phyloP scores from a whole-genome alignment of 495 filamentous ascomycete species.

The Neurospora sublineolata region DNA sequence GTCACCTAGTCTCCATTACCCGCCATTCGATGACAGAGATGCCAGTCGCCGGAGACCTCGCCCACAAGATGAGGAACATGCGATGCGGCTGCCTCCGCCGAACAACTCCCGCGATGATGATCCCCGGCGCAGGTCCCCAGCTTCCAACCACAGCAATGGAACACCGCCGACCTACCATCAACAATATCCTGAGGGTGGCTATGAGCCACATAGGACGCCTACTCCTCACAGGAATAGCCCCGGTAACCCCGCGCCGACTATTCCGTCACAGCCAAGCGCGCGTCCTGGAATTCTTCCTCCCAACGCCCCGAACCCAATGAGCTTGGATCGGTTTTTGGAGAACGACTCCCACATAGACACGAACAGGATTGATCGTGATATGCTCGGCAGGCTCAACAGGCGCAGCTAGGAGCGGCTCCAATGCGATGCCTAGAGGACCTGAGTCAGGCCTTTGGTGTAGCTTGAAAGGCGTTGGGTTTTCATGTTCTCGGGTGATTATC shows the following conservation, averaged over 20 bases:
- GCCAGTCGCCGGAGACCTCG: slow-evolving; percentile 24
- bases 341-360: slow-evolving; percentile 10
- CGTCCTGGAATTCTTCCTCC: neutral
- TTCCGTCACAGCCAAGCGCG: neutral
- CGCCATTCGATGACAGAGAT: slow-evolving; percentile 26
- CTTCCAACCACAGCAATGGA: slow-evolving; percentile 29
- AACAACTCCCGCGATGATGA: slow-evolving; percentile 32
- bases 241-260: slow-evolving; percentile 4
- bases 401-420: slow-evolving; percentile 4
- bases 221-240: slow-evolving; percentile 20
- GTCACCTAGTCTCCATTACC: slow-evolving; percentile 26
- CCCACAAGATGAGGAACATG: slow-evolving; percentile 29
- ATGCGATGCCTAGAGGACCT: neutral
- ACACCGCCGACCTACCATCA: slow-evolving; percentile 25
- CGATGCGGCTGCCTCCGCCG: slow-evolving; percentile 33
- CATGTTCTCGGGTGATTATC: neutral
- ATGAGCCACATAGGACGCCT: slow-evolving; percentile 13
- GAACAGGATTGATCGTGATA: slow-evolving; percentile 32
- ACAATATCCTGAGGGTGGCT: slow-evolving; percentile 16
- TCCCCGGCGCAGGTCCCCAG: slow-evolving; percentile 34
- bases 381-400: slow-evolving; percentile 26
- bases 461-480: neutral
- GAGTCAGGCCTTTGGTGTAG: neutral
- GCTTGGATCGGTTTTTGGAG: slow-evolving; percentile 31
- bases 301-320: slow-evolving; percentile 27